These are phyloP conservation scores for Phytophthora cactorum DNA, from an alignment of 352 stramenopile genomes.

Conservation along the genomic window DNA sequence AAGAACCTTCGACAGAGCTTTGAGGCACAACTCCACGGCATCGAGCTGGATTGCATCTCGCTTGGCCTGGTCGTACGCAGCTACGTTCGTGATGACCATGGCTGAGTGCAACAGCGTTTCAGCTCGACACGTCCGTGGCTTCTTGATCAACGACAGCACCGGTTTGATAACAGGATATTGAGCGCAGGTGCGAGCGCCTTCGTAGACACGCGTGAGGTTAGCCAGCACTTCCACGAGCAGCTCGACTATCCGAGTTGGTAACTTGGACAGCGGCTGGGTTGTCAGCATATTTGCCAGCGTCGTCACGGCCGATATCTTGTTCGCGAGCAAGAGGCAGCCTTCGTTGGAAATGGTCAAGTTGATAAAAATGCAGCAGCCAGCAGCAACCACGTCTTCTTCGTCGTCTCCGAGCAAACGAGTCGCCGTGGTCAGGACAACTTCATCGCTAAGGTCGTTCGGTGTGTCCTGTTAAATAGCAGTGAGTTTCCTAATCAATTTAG, in stretches of 20 bases:
- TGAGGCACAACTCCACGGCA: conserved; percentile 64
- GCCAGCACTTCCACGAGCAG: conserved; percentile 51
- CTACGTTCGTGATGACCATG: conserved; percentile 60
- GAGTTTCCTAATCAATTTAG: not conserved
- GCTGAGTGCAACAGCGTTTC: conserved; percentile 48
- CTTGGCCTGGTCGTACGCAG: conserved; percentile 63
- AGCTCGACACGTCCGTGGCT: conserved; percentile 48
- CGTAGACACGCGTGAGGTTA: conserved; percentile 63
- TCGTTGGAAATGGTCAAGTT: conserved; percentile 71
- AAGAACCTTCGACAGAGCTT: conserved; percentile 57
- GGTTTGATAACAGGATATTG: conserved; percentile 52
- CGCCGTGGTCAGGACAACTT: conserved; percentile 59
- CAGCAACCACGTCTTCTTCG: conserved; percentile 54
- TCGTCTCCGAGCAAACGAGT: conserved; percentile 47
- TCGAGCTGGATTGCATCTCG: conserved; percentile 51
- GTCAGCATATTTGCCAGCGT: conserved; percentile 59
- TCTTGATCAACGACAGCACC: conserved; percentile 66
- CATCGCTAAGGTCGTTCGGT: conserved; percentile 52
- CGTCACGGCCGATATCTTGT: conserved; percentile 43
- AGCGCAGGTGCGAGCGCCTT: conserved; percentile 50
- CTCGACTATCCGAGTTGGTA: conserved; percentile 45
- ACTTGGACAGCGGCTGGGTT: conserved; percentile 43
- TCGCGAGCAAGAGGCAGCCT: conserved; percentile 50
- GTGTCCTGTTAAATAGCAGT: conserved; percentile 26
- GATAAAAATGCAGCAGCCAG: conserved; percentile 55